These are phyloP conservation scores for Plasmodium cynomolgi DNA, from an alignment of 169 alveolate species.

Conservation along the genomic window DNA sequence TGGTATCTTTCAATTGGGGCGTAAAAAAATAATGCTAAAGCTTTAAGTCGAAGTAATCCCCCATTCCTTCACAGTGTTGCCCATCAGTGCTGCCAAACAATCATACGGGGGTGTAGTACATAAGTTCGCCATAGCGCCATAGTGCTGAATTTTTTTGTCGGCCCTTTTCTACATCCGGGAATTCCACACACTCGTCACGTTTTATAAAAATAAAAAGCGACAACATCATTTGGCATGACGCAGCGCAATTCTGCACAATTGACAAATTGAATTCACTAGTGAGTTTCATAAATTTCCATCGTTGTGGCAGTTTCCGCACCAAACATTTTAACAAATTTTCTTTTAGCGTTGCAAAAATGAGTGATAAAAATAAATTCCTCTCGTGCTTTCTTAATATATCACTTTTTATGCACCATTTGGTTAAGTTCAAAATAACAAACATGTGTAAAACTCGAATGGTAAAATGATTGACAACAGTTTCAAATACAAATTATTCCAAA, in stretches of 20 bases:
- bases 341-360: neutral
- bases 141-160: no score
- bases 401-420: neutral
- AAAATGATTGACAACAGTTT: neutral
- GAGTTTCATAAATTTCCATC: neutral
- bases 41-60: no score
- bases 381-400: neutral
- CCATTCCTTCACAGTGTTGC: no score
- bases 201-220: neutral
- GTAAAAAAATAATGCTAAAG: no score
- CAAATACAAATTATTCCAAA: neutral
- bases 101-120: no score
- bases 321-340: neutral
- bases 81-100: no score
- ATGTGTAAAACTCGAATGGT: neutral
- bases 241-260: neutral
- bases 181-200: neutral
- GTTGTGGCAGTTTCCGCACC: neutral
- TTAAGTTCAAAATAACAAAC: neutral
- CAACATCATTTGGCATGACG: neutral
- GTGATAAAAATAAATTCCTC: neutral
- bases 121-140: no score
- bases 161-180: neutral
- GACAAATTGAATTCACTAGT: neutral
- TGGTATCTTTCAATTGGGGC: no score